Base-by-base conservation (phyloP, 345 rosid genomes). In the Pistacia integerrima region DNA sequence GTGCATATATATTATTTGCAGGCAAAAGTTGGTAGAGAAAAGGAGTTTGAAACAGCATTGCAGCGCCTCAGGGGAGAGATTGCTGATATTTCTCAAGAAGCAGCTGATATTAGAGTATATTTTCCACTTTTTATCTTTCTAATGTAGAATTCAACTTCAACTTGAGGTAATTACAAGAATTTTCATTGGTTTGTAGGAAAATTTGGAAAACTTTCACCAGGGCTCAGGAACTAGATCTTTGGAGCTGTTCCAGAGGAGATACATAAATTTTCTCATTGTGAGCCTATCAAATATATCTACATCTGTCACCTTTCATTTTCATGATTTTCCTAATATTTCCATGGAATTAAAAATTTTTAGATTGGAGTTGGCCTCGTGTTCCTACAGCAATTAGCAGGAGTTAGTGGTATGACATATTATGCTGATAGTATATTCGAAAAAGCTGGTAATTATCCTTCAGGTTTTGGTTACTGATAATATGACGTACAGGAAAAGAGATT, bases 321-420 rank as follows among this genome's bases (percentile, higher is more conserved):
- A 38, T 13, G 62, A 14, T 61, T 70, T 73, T 30, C 61, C 62
- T 68, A 17, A 46, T 51, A 4, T 59, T 67, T 51, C 56, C 33
- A 11, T 36, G 69, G 11, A 60, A 49, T 56, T 11, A n/a, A 25
- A 46, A 52, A 71, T 46, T 60, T 56, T 69, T 54, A 93, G 97
- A 79, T 86, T 28, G 92, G 89, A 18, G 75, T 87, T 49, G 97
- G 94, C 51, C 76, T 90, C 66, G 83, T 92, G 93, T 70, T 89
- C 20, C 78, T 90, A 18, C 93, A 91, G 64, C 91, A 89, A 74
- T 77, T 90, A 8, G 85, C 85, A 71, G 97, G 97, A 44, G 70
- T 25, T 57, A 78, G 72, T 59, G 91, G 85, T 3, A 2, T 89
- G 66, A 22, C 62, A 56, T 86, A 75, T 77, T 93, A 89, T 79